Percentiles rank a stretch among this genome's conserved stretches.
phyloP scores from a whole-genome alignment of 305 asterid genomes.

The Rubia peregrina region DNA sequence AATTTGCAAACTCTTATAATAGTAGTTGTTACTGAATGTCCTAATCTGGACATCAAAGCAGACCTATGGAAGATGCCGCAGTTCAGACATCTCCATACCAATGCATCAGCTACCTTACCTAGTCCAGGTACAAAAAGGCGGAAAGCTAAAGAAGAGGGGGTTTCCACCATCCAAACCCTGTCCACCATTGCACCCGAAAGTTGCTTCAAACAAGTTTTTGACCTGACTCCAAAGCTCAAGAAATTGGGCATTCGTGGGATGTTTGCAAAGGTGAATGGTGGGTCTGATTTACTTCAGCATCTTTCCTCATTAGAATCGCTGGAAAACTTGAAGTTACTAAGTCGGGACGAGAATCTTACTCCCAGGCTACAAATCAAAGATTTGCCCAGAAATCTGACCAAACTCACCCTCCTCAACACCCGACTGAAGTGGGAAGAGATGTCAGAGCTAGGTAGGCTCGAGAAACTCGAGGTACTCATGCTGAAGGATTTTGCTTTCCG shows the following conservation, averaged over 20 bases:
- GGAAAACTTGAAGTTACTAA: slow-evolving; percentile 38
- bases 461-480: slow-evolving; percentile 36
- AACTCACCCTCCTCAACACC: slow-evolving; percentile 29
- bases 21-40: not conserved
- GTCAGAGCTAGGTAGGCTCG: slow-evolving; percentile 25
- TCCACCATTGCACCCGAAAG: slow-evolving; percentile 21
- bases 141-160: slow-evolving; percentile 22
- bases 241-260: slow-evolving; percentile 19
- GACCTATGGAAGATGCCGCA: slow-evolving; percentile 58
- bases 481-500: slow-evolving; percentile 30
- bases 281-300: slow-evolving; percentile 6
- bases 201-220: slow-evolving; percentile 8
- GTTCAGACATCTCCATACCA: slow-evolving; percentile 46
- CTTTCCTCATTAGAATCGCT: slow-evolving; percentile 18
- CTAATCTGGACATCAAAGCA: slow-evolving; percentile 36
- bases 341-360: slow-evolving; percentile 10
- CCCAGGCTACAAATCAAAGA: slow-evolving; percentile 17
- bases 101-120: slow-evolving; percentile 40
- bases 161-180: slow-evolving; percentile 37
- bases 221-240: slow-evolving; percentile 7
- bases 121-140: slow-evolving; percentile 13
- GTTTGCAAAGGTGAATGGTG: not conserved
- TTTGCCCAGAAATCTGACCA: slow-evolving; percentile 27
- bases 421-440: slow-evolving; percentile 33
- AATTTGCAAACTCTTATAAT: slow-evolving; percentile 46